Base-by-base conservation (phyloP, 306 rosid species). In the Vigna trinervia region DNA sequence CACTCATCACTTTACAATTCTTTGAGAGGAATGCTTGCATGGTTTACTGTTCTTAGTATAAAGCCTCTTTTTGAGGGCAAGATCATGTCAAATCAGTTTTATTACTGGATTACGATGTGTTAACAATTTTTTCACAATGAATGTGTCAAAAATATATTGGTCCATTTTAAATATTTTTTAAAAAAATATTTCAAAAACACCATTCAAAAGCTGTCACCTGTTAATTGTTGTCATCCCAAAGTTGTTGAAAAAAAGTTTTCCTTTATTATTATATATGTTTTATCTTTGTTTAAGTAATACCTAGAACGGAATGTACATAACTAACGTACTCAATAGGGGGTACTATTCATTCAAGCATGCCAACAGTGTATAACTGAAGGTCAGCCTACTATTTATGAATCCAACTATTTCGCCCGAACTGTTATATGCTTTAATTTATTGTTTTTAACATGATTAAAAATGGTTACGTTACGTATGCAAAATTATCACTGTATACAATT, bases 21-120 rank as follows among this genome's bases (percentile, higher is more conserved):
- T 62, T 80, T 61, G 23, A 56, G 92, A 92, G 99, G 96, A 75
- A 95, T 95, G 92, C 97, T 89, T 89, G 90, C 97, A 56, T 90
- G 97, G 97, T 89, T 90, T 86, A 96, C 91, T 72, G 97, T 83
- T 71, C 94, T 85, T 80, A 92, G 91, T 79, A 83, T 89, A 83
- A 92, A 85, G 80, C 88, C 88, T 68, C 64, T 92, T 81, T 89
- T 94, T 77, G 93, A 92, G 88, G 89, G 97, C 89, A 88, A 50
- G 86, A 80, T 46, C 34, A 66, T 72, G 58, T 41, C 48, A 22
- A 5, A 26, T 12, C 19, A 54, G 76, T 23, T 23, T 23, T 23
- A 23, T 23, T 20, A 20, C 1, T 20, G 22, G 22, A 20, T 20
- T 20, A 20, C 22, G 22, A 20, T 20, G 1, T 20, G 1, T 20